These are phyloP conservation scores for Neocallimastix lanati DNA, from an alignment of 192 early-diverging fungal species.

Conservation along the genomic window DNA sequence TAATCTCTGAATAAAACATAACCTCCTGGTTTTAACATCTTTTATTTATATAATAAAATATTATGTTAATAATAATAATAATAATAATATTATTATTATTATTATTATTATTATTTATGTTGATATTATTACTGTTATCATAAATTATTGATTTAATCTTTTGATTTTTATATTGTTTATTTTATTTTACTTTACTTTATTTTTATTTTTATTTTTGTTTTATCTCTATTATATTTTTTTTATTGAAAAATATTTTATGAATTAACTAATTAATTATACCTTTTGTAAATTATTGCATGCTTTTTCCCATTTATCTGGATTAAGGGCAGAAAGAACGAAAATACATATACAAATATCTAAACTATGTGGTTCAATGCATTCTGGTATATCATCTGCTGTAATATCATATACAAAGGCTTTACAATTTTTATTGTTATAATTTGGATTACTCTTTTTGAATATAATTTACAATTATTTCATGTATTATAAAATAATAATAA, in stretches of 20 bases:
- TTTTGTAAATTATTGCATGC: constrained; percentile 66
- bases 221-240: constrained; percentile 3
- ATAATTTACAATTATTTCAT: no score
- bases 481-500: no score
- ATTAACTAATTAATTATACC: constrained; percentile 13
- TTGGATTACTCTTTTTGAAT: constrained; percentile 8
- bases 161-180: no score
- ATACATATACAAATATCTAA: constrained; percentile 85
- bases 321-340: constrained; percentile 86
- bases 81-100: no score
- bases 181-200: no score
- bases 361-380: constrained; percentile 54
- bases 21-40: constrained; percentile 76
- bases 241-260: neutral
- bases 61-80: no score
- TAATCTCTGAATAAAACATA: constrained; percentile 84
- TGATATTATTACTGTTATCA: no score
- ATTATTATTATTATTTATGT: no score
- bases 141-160: no score
- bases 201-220: no score
- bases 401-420: constrained; percentile 92
- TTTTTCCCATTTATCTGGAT: constrained; percentile 63
- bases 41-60: neutral
- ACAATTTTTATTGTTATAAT: constrained; percentile 51
- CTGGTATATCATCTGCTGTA: constrained; percentile 47